Base-by-base conservation (phyloP, 208 protist species). In the Angomonas ambiguus region DNA sequence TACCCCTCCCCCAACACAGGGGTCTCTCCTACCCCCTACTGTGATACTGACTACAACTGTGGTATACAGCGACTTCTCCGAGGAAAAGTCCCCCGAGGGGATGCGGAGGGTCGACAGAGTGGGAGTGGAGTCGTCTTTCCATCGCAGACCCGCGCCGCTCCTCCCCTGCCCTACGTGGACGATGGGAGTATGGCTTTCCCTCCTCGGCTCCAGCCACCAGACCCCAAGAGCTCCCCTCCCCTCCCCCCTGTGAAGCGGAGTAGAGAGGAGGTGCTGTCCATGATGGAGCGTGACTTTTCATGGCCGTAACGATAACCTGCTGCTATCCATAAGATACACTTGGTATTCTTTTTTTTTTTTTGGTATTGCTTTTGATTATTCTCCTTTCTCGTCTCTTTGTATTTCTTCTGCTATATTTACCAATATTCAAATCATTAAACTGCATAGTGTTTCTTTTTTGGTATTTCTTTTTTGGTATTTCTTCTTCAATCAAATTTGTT, bases 291-390 rank as follows among this genome's bases (percentile, higher is more conserved):
- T 8, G 16, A 45, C 38, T 45, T 45, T 45, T 16, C 38, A 16
- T 45, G 38, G 38, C 38, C 51, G 24, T 30, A 20, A 16, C 8
- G 16, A 45, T 45, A 45, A 45, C 38, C 11, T 16, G 11, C 38
- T 45, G 38, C 38, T n/a, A 8, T n/a, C 38, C 38, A 45, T n/a
- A 8, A n/a, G 11, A 45, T 8, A 45, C 8, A 45, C 16, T n/a
- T 22, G 6, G 24, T 38, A 10, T 20, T 38, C 31, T 56, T 56
- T 56, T 56, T 56, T 56, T 20, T 24, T 56, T 56, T 27, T 20
- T 56, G 49, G 34, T 61, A 24, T 32, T 48, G n/a, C 55, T 63
- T 63, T 34, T 70, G 45, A 55, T 63, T 16, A 42, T 70, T n/a
- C 55, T 16, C n/a, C 16, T 13, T 10, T 32, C 42, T 13, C 24